Base-by-base conservation (phyloP, 352 stramenopile species). In the Phytopythium litorale region DNA sequence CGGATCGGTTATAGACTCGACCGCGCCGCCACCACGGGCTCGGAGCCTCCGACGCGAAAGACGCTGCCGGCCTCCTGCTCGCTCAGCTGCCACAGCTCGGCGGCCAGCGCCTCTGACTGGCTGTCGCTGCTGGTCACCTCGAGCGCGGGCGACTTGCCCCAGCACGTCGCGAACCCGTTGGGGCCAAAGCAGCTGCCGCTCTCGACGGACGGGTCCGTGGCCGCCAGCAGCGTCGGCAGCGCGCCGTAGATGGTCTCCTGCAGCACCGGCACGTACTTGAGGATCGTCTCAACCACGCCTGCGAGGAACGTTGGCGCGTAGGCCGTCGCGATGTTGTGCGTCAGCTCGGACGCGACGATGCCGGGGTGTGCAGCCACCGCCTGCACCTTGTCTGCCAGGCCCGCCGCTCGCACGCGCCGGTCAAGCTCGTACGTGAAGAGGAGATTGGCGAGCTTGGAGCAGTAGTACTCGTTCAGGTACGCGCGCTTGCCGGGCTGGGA, bases 401-500 rank as follows among this genome's bases (percentile, higher is more conserved):
- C 73, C 1, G 63, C 65, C 0, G 57, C 49, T 15, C 33, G 49
- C 35, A 84, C 52, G 18, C 75, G 70, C 33, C 75, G 67, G 9
- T 76, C n/a, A 19, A 84, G 38, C 33, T 84, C 75, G 54, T 72
- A 78, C 12, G 72, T 79, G 53, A 84, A 84, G 21, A 84, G 57
- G 54, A 84, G 35, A 15, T 78, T 81, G 9, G 67, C 60, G 28
- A 84, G 50, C 63, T 84, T 83, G 35, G 78, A 85, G 35, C 62
- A 70, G 54, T 53, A 59, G 63, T 87, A 87, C 45, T 88, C 78
- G 56, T 76, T 71, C 21, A 72, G 60, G 62, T 79, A 81, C 19
- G 65, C 28, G 48, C 66, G 64, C 46, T 73, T 78, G 62, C 61
- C 60, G 13, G 63, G 56, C 28, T 53, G 62, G 42, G 70, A 69